Percentiles rank a stretch among this genome's conserved stretches.
These are phyloP conservation scores for Tubosaeta brunneosetosa DNA, from an alignment of 768 basidiomycete species.

Conservation along the genomic window DNA sequence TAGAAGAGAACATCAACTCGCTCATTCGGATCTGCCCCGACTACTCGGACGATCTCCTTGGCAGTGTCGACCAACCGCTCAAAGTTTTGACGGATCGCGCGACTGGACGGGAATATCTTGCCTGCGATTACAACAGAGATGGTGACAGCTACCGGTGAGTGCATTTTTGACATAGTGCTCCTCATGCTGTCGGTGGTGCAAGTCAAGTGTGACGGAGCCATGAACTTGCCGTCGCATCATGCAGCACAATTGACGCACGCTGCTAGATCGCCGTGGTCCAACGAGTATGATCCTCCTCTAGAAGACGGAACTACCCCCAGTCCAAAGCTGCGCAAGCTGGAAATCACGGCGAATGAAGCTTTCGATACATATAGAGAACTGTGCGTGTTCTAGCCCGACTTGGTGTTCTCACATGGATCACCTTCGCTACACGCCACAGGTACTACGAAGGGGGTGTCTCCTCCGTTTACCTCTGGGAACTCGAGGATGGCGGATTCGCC, in stretches of 20 bases:
- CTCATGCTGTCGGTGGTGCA: too few species aligned
- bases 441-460: constrained; percentile 99
- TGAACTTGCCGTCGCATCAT: neutral
- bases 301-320: constrained; percentile 88
- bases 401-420: neutral
- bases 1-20: constrained; percentile 81
- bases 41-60: constrained; percentile 90
- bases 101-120: constrained; percentile 85
- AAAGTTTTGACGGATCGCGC: constrained; percentile 73
- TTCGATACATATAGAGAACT: constrained; percentile 97
- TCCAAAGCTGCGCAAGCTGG: constrained; percentile 80
- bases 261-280: constrained; percentile 94
- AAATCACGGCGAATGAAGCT: constrained; percentile 90
- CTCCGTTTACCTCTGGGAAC: constrained; percentile 96
- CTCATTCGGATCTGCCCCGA: constrained; percentile 86
- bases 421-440: constrained; percentile 35
- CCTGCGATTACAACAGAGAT: constrained; percentile 91
- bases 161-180: neutral
- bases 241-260: constrained; percentile 11
- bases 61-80: constrained; percentile 92
- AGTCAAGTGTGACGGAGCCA: too few species aligned
- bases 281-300: constrained; percentile 87
- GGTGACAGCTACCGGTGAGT: constrained; percentile 78
- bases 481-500: constrained; percentile 94
- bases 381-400: constrained; percentile 38